Evolutionary conservation across 495 filamentous ascomycete genomes (phyloP), one percentile per base, ranked within the genome.

Genomic region (Physcia stellaris): DNA sequence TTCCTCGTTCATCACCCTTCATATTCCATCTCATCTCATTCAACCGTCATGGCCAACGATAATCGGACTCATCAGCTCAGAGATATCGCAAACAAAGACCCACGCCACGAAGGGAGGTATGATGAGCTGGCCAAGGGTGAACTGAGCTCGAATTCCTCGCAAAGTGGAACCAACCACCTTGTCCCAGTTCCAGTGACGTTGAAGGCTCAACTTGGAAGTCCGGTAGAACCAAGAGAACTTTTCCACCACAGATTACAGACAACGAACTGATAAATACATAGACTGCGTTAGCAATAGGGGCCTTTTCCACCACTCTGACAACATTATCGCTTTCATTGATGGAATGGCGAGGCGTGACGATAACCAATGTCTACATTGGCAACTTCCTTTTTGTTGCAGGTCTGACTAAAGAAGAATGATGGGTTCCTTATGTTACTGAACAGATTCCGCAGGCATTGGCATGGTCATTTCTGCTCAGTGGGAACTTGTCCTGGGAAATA

Each of bases 391-490:
- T 66, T 39, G 57, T 66, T 30, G 55, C 60, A 12, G 32, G 37
- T 38, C 10, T 29, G 30, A 9, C 9, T 30, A 18, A 11, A 15
- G 6, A 10, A 24, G 17, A 12, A 6, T 3, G 24, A 16, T 22
- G 12, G 9, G 12, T 11, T n/a, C 3, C 10, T 15, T 39, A 12
- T 18, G 17, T 15, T 5, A 20, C 27, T 23, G 42, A 19, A 48
- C 19, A 6, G 24, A 9, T 9, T 0, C 11, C 11, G 24, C 37
- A 4, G 61, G 58, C 0, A 63, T 70, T 42, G 66, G 64, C 0
- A 55, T 72, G 37, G 56, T 72, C 0, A 46, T 70, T 4, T 61
- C 63, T 3, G 67, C 67, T 13, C 64, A 68, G 46, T 72, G 64
- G 68, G 66, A 68, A 39, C 42, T 67, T 4, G 59, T 63, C 1